A percentile compares a stretch with the other conserved stretches of the same genome.
Evolutionary conservation across 345 rosid species (phyloP).

Genomic region (Gossypioides kirkii): DNA sequence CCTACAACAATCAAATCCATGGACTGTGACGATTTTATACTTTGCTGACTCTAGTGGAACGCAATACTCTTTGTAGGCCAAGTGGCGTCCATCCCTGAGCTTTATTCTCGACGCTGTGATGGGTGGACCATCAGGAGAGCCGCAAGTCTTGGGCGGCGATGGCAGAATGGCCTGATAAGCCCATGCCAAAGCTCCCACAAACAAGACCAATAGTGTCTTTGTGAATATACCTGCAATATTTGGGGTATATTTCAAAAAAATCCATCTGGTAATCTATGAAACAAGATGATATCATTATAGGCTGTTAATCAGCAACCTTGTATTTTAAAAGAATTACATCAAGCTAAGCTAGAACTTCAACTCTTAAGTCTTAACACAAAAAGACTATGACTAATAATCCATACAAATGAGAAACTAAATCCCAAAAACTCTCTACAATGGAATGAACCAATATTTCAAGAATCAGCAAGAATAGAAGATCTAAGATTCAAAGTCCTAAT

Average conservation of each 20-base stretch:
- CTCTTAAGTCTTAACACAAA: too few species aligned
- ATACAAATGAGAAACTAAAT: background rate
- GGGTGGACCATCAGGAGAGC: constrained; percentile 44
- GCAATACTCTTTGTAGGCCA: constrained; percentile 1
- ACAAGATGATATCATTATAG: background rate
- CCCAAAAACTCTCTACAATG: background rate
- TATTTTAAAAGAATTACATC: too few species aligned
- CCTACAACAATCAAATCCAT: constrained; percentile 28
- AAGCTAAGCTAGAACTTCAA: too few species aligned
- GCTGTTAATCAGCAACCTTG: background rate
- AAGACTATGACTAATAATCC: too few species aligned
- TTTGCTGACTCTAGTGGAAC: background rate
- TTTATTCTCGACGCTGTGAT: constrained; percentile 34
- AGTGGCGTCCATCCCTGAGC: constrained; percentile 10
- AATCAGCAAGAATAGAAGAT: background rate
- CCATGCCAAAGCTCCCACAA: constrained; percentile 37
- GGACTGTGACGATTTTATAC: constrained; percentile 21
- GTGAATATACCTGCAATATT: constrained; percentile 35
- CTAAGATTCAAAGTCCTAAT: background rate
- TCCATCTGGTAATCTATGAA: background rate
- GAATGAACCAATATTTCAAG: background rate
- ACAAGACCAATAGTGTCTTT: constrained; percentile 30
- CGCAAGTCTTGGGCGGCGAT: constrained; percentile 40
- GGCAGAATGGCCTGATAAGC: constrained; percentile 48
- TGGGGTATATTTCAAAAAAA: background rate